Base-by-base conservation (phyloP, 805 yeast genomes). In the Kregervanrija delftensis region DNA sequence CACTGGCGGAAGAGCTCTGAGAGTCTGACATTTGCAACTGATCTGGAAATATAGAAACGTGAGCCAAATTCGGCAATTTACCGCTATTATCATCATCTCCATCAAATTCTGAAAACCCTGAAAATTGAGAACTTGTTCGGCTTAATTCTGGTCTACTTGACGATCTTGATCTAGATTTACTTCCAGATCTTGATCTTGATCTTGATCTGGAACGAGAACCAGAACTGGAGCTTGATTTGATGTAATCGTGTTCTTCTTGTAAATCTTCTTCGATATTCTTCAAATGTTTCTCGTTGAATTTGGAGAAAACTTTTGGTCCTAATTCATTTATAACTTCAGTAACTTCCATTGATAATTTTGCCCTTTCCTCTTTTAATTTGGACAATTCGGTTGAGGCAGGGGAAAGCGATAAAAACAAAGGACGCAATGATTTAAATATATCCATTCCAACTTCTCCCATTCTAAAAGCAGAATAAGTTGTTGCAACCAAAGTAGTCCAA, bases 361-460 rank as follows among this genome's bases (percentile, higher is more conserved):
- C 66, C 51, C 97, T 72, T 43, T 80, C 76, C 30, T 68, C 64
- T 53, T 84, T 79, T 49, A 93, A 67, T 48, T 79, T 73, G 35
- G 59, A 56, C 38, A 84, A 64, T 4, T 77, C 73, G 1, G 69
- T 67, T 8, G 86, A 83, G 4, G 76, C 68, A 4, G 62, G 54
- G 3, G 74, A 72, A 11, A 85, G 61, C 0, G 84, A 76, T 11
- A 83, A 59, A 49, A 77, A 76, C 40, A 93, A 68, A 1, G 98
- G 97, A 47, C 84, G 73, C 44, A 93, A 65, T 2, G 96, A 85
- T 59, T 89, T 88, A 62, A 86, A 76, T 40, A 86, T 77, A 61
- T 93, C 98, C 79, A 88, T 72, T 30, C 99, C 99, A 45, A 83
- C 86, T 61, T 91, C 99, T 34, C 99, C 98, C 42, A 86, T 79